A percentile compares a stretch with the other conserved stretches of the same genome.
Evolutionary conservation across 2,329 filamentous ascomycete genomes (phyloP).

Genomic region (Botrytis fabae): DNA sequence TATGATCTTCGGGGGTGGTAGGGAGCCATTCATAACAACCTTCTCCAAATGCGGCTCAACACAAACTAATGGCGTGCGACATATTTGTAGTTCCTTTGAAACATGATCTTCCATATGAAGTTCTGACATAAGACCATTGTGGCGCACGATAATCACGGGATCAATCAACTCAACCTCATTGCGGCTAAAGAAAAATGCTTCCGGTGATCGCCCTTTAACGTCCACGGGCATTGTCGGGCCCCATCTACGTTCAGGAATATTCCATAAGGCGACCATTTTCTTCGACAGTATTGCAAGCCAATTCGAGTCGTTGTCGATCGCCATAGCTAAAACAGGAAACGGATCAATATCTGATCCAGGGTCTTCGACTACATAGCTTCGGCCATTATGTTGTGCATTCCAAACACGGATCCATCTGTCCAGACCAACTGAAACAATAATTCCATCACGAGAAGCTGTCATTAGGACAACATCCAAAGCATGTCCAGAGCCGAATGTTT

Average conservation of each 20-base stretch:
- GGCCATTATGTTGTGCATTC: constrained; percentile 50
- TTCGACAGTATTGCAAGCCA: constrained; percentile 65
- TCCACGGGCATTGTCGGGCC: constrained; percentile 56
- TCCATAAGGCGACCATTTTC: constrained; percentile 63
- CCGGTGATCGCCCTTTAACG: constrained; percentile 57
- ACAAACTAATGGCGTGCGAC: constrained; percentile 51
- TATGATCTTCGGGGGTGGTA: constrained; percentile 44
- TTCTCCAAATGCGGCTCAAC: constrained; percentile 44
- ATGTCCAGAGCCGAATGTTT: constrained; percentile 63
- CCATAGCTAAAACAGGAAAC: constrained; percentile 62
- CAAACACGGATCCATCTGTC: constrained; percentile 69
- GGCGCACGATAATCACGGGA: constrained; percentile 60
- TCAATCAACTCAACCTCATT: constrained; percentile 44
- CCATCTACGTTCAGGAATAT: constrained; percentile 57
- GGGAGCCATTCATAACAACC: constrained; percentile 11
- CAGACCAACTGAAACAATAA: constrained; percentile 68
- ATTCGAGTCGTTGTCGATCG: constrained; percentile 63
- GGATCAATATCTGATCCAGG: constrained; percentile 43
- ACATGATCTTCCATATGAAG: constrained; percentile 49
- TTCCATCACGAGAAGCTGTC: constrained; percentile 60
- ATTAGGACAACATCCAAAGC: constrained; percentile 68
- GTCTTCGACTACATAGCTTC: constrained; percentile 45
- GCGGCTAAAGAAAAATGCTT: constrained; percentile 63
- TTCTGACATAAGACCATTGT: constrained; percentile 64
- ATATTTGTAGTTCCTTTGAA: constrained; percentile 50